Base-by-base conservation (phyloP, 75 land plant species). In the Picea glauca region DNA sequence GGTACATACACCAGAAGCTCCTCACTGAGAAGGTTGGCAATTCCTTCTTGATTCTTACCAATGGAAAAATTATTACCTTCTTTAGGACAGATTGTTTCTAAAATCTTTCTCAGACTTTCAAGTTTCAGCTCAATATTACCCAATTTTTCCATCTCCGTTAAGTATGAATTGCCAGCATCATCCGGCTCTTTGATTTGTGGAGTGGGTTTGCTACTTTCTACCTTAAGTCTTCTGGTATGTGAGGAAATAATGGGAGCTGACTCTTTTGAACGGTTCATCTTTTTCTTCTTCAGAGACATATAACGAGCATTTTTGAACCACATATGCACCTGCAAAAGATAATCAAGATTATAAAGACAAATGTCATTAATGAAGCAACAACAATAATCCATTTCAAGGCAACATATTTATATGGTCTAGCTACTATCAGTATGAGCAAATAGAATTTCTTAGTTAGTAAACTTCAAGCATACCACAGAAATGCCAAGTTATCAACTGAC, bases 301-400 rank as follows among this genome's bases (percentile, higher is more conserved):
- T 86, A 89, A 15, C 96, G 84, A 12, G 90, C 89, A 83, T 94
- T 94, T 78, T 86, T 91, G 79, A 94, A 94, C 96, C 96, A 94
- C 80, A 90, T 90, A 81, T 81, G 83, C 7, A 94, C 92, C 96
- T 94, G 89, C 21, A 81, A 74, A 68, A 64, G 63, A 35, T 3
- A 21, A 58, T 11, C 20, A 75, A 79, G 31, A 5, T 21, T 40
- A 46, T 15, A 78, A 79, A 58, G 78, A 62, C 18, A 58, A 33
- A 20, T 17, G 57, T 14, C 6, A 20, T 31, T 32, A 77, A 70
- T 13, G 74, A 78, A 66, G 20, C 3, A 15, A 46, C 31, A n/a
- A 17, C 23, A 78, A 78, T 54, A 66, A 14, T 32, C 32, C 30
- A 50, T 50, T 74, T 23, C n/a, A 74, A 33, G 5, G 17, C 20